Evolutionary conservation across 345 rosid species (phyloP), one percentile per base, ranked within the genome.

Genomic region (Ricinus communis): DNA sequence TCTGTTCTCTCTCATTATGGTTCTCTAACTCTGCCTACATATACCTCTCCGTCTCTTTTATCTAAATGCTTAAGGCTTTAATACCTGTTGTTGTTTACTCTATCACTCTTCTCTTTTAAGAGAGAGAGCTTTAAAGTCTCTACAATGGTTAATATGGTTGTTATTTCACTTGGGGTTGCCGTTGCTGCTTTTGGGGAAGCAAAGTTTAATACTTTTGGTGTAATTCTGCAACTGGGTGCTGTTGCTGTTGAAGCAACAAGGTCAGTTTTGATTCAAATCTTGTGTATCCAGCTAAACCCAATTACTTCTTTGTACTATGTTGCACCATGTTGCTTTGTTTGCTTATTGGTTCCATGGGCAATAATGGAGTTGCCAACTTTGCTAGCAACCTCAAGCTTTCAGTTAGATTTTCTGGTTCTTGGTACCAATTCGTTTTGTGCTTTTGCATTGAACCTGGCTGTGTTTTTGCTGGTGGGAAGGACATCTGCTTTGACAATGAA

Each of bases 401-500:
- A 91, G 62, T 86, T 94, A 18, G 97, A 94, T 91, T 90, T 91
- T 80, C 75, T 80, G 1, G 76, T 94, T 27, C 91, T 94, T 25
- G 98, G 98, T 5, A 88, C 98, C 67, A 94, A 94, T 68, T 90
- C 97, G 0, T 0, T 91, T 0, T 94, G 98, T 55, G 97, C 98
- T 5, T 94, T 94, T 19, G 98, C 97, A 0, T 69, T 94, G 84
- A 94, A 94, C 71, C 91, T 91, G 0, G 97, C 97, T 5, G 98
- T 94, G 75, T 94, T 94, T 86, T 77, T 94, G 69, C 90, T 94
- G 8, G 97, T 94, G 9, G 98, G 98, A 5, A 93, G 91, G 77
- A 93, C 98, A 12, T 93, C 98, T 0, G 98, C 98, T 11, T 77
- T 93, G 77, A 91, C 98, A 5, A 93, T 93, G 98, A 93, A 93